Conservation (phyloP, 2,329 filamentous ascomycete species). For the Aureobasidium lini region DNA sequence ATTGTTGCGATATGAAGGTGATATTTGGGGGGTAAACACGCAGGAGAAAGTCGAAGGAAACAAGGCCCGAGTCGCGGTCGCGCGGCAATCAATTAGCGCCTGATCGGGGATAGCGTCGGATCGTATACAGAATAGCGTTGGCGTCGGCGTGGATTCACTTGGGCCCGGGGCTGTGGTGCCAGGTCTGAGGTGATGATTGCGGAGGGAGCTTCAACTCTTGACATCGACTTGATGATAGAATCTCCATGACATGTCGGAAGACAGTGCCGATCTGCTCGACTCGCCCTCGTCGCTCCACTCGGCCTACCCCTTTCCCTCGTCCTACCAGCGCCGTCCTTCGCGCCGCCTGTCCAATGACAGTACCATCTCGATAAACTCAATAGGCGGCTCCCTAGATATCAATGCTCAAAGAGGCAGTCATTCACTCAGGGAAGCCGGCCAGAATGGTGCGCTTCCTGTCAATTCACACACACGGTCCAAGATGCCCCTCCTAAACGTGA, state of each 20-base stretch:
- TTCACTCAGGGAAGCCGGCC: constrained; percentile 64
- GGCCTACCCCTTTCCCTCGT: constrained; percentile 47
- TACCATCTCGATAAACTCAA: constrained; percentile 59
- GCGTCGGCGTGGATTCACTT: neutral
- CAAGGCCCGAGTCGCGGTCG: neutral
- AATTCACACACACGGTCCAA: neutral
- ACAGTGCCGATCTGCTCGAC: constrained; percentile 34
- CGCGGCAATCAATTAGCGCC: neutral
- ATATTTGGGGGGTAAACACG: neutral
- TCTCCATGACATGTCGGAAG: constrained; percentile 34
- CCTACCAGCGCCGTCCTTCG: constrained; percentile 40
- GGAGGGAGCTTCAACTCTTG: neutral
- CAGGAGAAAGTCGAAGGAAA: neutral
- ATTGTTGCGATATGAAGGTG: constrained; percentile 39
- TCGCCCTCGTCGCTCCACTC: constrained; percentile 33
- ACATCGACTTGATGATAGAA: neutral
- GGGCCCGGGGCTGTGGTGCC: no score
- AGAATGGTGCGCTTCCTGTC: constrained; percentile 57
- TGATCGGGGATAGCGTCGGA: neutral
- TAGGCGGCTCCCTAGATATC: constrained; percentile 75
- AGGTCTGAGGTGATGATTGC: no score
- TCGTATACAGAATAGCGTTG: neutral
- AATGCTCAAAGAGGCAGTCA: constrained; percentile 49
- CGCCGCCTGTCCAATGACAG: constrained; percentile 78
- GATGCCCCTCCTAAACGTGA: neutral